Conservation (phyloP, 768 basidiomycete genomes). For the Pholiota molesta region DNA sequence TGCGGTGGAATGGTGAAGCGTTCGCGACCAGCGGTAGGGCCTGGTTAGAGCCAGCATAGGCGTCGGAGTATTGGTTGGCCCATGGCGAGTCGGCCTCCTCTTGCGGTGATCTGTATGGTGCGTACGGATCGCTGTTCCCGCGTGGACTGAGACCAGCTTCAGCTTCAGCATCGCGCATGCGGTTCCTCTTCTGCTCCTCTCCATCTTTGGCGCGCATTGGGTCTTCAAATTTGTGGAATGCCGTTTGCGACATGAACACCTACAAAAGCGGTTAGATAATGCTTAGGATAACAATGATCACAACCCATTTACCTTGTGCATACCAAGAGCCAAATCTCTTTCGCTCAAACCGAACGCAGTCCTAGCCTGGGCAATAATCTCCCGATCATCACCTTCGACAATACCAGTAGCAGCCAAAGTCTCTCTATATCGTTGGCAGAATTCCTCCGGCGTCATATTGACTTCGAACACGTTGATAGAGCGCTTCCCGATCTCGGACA, state of each 20-base stretch:
- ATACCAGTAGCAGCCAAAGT: constrained; percentile 61
- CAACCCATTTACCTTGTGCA: constrained; percentile 64
- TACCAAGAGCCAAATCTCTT: constrained; percentile 78
- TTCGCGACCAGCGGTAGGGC: constrained; percentile 83
- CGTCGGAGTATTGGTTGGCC: constrained; percentile 49
- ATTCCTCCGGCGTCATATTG: constrained; percentile 84
- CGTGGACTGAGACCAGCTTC: constrained; percentile 68
- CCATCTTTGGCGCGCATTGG: constrained; percentile 79
- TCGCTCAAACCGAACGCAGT: constrained; percentile 62
- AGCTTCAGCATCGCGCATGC: constrained; percentile 73
- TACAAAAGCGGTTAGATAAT: constrained; percentile 31
- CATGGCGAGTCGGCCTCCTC: constrained; percentile 41
- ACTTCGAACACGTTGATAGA: constrained; percentile 76
- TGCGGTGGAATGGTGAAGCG: constrained; percentile 82
- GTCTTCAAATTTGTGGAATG: constrained; percentile 91
- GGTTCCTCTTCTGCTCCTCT: constrained; percentile 85
- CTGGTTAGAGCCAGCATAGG: constrained; percentile 64
- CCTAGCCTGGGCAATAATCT: constrained; percentile 62
- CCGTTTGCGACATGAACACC: constrained; percentile 87
- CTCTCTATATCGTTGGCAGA: constrained; percentile 80
- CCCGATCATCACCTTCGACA: constrained; percentile 59
- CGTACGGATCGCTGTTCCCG: constrained; percentile 68
- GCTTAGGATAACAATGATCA: neutral
- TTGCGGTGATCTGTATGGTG: constrained; percentile 67
- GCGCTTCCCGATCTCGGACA: constrained; percentile 77